Evolutionary conservation across 169 alveolate genomes (phyloP).

Genomic region (Perkinsus marinus): DNA sequence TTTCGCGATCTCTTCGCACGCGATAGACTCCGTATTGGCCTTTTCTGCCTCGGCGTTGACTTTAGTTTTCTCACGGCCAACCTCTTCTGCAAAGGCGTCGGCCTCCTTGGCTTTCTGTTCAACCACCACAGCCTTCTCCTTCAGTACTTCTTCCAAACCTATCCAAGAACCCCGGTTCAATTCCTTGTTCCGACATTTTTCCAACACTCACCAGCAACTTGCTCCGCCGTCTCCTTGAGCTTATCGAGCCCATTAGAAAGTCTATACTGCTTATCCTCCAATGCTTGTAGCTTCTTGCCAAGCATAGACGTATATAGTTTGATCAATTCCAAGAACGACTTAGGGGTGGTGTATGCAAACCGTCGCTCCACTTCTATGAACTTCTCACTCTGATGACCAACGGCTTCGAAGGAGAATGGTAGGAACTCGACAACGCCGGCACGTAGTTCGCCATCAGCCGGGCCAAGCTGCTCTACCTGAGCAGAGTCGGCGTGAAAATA

Average conservation of each 20-base stretch:
- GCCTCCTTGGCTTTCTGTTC: slow-evolving; percentile 81
- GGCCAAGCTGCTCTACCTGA: slow-evolving; percentile 54
- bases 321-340: slow-evolving; percentile 82
- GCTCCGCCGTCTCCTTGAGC: slow-evolving; percentile 51
- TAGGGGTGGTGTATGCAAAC: slow-evolving; percentile 84
- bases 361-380: slow-evolving; percentile 68
- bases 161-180: slow-evolving; percentile 35
- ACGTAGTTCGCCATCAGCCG: slow-evolving; percentile 51
- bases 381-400: slow-evolving; percentile 30
- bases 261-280: slow-evolving; percentile 56
- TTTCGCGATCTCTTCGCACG: slow-evolving; percentile 74
- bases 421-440: slow-evolving; percentile 61
- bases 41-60: slow-evolving; percentile 73
- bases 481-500: no score
- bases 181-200: slow-evolving; percentile 14
- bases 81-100: slow-evolving; percentile 76
- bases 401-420: slow-evolving; percentile 68
- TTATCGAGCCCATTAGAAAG: slow-evolving; percentile 72
- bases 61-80: slow-evolving; percentile 75
- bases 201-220: slow-evolving; percentile 47
- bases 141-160: slow-evolving; percentile 62
- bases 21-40: slow-evolving; percentile 76
- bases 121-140: slow-evolving; percentile 67
- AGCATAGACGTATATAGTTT: slow-evolving; percentile 75
- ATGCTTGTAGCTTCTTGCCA: slow-evolving; percentile 46